Percentiles rank a stretch among this genome's conserved stretches.
These are phyloP conservation scores for Clausena lansium DNA, from an alignment of 345 rosid genomes.

Conservation along the genomic window DNA sequence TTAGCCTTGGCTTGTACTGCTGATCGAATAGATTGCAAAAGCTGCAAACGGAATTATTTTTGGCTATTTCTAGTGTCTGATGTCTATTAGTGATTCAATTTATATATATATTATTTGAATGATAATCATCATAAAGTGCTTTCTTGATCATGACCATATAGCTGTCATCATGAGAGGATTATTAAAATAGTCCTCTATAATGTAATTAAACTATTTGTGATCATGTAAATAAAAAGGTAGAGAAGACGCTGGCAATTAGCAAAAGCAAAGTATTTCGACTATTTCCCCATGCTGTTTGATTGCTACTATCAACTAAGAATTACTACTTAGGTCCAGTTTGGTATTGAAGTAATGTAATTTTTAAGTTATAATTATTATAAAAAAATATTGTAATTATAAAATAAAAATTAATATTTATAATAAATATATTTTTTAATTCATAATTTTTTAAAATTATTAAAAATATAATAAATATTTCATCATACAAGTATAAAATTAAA, in stretches of 20 bases:
- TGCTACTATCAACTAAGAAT: background rate
- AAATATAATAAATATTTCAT: too few relatives aligned
- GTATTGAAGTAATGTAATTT: too few relatives aligned
- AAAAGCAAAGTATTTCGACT: background rate
- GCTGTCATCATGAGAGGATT: conserved; percentile 12
- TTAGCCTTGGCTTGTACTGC: background rate
- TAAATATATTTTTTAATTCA: too few relatives aligned
- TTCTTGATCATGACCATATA: background rate
- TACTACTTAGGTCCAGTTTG: too few relatives aligned
- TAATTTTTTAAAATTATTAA: too few relatives aligned
- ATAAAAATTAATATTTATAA: too few relatives aligned
- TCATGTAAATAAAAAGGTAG: background rate
- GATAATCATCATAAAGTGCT: conserved; percentile 5
- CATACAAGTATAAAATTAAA: too few relatives aligned
- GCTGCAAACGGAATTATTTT: too few relatives aligned
- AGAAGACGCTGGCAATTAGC: background rate
- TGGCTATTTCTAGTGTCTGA: too few relatives aligned
- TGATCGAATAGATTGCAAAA: background rate
- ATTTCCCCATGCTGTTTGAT: background rate
- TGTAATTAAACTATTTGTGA: background rate
- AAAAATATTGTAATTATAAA: too few relatives aligned
- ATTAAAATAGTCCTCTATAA: background rate
- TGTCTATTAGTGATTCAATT: background rate
- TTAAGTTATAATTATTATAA: too few relatives aligned
- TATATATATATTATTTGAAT: background rate